phyloP scores from a whole-genome alignment of 768 basidiomycete species.

The Tylopilus sp. region DNA sequence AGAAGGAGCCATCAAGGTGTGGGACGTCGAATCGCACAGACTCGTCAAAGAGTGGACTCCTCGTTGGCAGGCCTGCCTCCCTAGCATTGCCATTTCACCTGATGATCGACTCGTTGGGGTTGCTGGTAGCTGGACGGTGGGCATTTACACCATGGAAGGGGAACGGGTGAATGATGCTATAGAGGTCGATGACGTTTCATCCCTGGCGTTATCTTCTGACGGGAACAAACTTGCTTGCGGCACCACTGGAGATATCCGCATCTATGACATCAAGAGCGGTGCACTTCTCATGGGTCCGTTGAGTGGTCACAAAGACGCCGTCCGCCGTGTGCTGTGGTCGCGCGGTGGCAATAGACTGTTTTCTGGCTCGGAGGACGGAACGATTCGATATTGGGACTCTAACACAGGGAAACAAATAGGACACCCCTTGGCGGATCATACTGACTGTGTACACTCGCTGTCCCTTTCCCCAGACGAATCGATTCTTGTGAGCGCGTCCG shows the following conservation, averaged over 20 bases:
- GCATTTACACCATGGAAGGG: background rate
- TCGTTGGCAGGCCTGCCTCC: too few relatives aligned
- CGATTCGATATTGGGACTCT: conserved; percentile 8
- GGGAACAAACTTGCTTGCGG: conserved; percentile 2
- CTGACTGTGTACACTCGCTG: background rate
- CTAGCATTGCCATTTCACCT: background rate
- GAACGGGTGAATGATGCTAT: background rate
- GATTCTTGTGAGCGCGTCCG: background rate
- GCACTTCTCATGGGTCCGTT: background rate
- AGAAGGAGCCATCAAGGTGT: background rate
- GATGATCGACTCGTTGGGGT: conserved; percentile 3
- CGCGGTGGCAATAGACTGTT: conserved; percentile 9
- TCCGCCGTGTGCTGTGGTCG: conserved; percentile 7
- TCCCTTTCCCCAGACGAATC: background rate
- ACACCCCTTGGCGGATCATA: background rate
- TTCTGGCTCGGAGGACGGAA: background rate
- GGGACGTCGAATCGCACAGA: background rate
- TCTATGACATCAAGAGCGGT: conserved; percentile 2
- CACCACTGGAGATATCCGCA: background rate
- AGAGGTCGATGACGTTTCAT: background rate
- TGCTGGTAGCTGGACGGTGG: background rate
- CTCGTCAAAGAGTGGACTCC: background rate
- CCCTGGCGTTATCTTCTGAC: background rate
- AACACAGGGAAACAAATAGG: background rate
- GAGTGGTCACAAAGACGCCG: background rate